A percentile compares a stretch with the other conserved stretches of the same genome.
phyloP scores from a whole-genome alignment of 2,329 filamentous ascomycete species.

The Periconia sp. region DNA sequence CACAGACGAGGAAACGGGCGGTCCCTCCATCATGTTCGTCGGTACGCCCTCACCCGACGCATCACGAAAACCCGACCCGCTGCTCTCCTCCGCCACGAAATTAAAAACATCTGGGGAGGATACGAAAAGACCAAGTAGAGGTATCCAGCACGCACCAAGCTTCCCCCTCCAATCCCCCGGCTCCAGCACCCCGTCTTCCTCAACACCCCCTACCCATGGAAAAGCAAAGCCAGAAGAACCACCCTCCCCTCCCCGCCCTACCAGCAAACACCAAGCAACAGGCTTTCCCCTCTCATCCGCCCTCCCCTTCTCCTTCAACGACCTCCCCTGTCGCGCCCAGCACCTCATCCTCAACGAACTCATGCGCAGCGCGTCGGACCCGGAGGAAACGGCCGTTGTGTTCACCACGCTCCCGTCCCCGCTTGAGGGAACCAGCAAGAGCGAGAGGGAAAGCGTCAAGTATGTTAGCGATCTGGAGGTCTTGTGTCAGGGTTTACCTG shows the following conservation, averaged over 20 bases:
- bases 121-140: background rate
- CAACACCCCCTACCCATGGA: background rate
- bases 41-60: conserved; percentile 41
- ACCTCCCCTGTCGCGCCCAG: conserved; percentile 80
- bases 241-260: background rate
- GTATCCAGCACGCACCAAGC: background rate
- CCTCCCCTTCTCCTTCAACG: conserved; percentile 78
- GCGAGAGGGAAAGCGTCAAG: conserved; percentile 68
- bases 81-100: conserved; percentile 13
- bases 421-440: conserved; percentile 71
- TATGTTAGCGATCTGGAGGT: conserved; percentile 81
- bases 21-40: conserved; percentile 76
- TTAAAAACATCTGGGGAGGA: background rate
- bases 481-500: conserved; percentile 74
- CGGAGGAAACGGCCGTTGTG: conserved; percentile 66
- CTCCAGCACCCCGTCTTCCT: conserved; percentile 1
- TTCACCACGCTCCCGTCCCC: conserved; percentile 85
- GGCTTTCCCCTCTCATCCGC: conserved; percentile 62
- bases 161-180: conserved; percentile 3
- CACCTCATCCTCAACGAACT: conserved; percentile 86
- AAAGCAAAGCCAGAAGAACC: background rate
- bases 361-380: conserved; percentile 55
- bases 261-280: conserved; percentile 19
- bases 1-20: conserved; percentile 62
- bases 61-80: conserved; percentile 21